Conservation (phyloP, 2,329 filamentous ascomycete genomes). For the Pestalotiopsis fici region DNA sequence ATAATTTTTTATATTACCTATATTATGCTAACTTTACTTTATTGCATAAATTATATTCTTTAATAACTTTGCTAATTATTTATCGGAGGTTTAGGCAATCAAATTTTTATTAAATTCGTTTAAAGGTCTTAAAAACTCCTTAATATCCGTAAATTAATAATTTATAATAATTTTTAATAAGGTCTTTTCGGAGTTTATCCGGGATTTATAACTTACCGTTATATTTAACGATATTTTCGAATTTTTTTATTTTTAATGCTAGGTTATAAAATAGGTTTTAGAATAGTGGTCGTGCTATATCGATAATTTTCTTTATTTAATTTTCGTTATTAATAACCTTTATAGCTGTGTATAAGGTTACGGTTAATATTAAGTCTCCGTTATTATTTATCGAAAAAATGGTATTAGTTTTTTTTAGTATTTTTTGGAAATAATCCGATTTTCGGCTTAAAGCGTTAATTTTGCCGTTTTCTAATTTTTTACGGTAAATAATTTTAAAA, state of each 20-base stretch:
- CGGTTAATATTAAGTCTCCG: no score
- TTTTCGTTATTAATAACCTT: background rate
- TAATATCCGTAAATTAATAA: background rate
- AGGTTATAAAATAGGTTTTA: no score
- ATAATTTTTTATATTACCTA: background rate
- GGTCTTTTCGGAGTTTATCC: background rate
- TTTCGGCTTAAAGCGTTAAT: no score
- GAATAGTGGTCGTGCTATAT: no score
- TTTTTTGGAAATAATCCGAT: background rate
- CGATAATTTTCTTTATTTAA: background rate
- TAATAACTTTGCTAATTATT: background rate
- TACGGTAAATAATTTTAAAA: no score
- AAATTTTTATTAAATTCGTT: background rate
- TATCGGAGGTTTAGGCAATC: no score
- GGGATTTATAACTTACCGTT: background rate
- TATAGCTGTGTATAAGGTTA: background rate
- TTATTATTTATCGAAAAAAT: background rate
- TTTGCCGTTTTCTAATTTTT: no score
- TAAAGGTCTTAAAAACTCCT: background rate
- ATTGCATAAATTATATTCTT: background rate
- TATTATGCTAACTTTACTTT: background rate
- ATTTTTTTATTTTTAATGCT: no score
- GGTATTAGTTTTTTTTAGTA: background rate
- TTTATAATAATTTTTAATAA: background rate
- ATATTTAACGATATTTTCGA: background rate